A percentile compares a stretch with the other conserved stretches of the same genome.
Conservation (phyloP, 164 flowering plant genomes). For the Houttuynia cordata region DNA sequence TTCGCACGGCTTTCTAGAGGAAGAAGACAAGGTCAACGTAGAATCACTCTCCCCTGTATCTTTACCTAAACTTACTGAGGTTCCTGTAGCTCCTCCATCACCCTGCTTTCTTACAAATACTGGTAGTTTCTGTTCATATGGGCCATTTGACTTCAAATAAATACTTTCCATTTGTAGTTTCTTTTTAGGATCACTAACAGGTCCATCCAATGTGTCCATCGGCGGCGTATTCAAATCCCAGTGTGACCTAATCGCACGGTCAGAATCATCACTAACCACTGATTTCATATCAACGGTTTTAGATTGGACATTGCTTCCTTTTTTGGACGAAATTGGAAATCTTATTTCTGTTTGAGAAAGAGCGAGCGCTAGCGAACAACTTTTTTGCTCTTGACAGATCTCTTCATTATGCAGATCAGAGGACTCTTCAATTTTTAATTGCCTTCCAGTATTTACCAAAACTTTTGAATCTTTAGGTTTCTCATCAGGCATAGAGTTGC, state of each 20-base stretch:
- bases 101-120: neutral
- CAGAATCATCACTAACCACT: slow-evolving; percentile 2
- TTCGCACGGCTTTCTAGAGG: neutral
- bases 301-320: slow-evolving; percentile 1
- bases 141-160: neutral
- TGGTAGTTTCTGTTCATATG: neutral
- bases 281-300: slow-evolving; percentile 1
- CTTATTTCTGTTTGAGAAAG: slow-evolving; percentile 3
- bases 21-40: neutral
- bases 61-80: neutral
- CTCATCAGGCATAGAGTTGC: no score
- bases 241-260: slow-evolving; percentile 31
- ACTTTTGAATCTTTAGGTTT: no score
- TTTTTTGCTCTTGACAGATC: slow-evolving; percentile 2
- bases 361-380: slow-evolving; percentile 18
- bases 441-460: no score
- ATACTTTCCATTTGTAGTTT: neutral
- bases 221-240: slow-evolving; percentile 68
- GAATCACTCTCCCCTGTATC: neutral
- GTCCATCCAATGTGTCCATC: slow-evolving; percentile 62
- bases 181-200: slow-evolving; percentile 10
- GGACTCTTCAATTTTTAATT: neutral
- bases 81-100: neutral
- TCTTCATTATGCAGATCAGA: slow-evolving; percentile 6
- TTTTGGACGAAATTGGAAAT: slow-evolving; percentile 8